Evolutionary conservation across 2,329 filamentous ascomycete species (phyloP), one percentile per base, ranked within the genome.

Genomic region (Hypoxylon sp.): DNA sequence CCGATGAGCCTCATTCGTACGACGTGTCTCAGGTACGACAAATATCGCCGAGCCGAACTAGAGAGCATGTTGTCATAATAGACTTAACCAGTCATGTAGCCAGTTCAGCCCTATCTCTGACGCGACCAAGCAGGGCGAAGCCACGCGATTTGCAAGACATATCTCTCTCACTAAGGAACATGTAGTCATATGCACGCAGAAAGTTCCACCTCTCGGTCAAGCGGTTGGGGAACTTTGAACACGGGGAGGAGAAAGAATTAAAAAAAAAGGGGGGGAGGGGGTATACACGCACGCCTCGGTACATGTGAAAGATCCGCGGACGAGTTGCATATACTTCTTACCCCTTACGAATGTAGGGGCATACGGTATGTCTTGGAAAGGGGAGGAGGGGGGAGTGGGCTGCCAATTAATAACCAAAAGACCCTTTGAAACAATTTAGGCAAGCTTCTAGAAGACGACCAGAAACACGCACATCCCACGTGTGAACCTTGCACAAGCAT

Each of bases 381-480:
- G 37, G 6, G 29, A 31, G 31, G 31, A 44, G 14, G 29, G 29
- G 29, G 29, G 29, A 31, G 29, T 44, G n/a, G 17, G 6, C 17
- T 44, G 39, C 39, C 39, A 44, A 44, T 44, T 44, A 44, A 44
- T 44, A 44, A 44, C 39, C 8, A 19, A 46, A 50, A 31, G 48
- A 22, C 39, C 46, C 54, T 8, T 59, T n/a, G 17, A 29, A 24
- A 17, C 59, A 5, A 17, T 54, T 62, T 37, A 37, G 58, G 58
- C 44, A 66, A 46, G 63, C 63, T 66, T 66, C 63, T 61, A 58
- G 63, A 66, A 66, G 17, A 29, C 44, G 19, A 22, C 26, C 5
- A 14, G 48, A 10, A 47, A 37, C 31, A 47, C 24, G 31, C 24
- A 17, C 24, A 50, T 52, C 58, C 48, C 47, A 52, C 48, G 58